Evolutionary conservation across 208 protist species (phyloP).

Genomic region (Trypanosoma caninum): DNA sequence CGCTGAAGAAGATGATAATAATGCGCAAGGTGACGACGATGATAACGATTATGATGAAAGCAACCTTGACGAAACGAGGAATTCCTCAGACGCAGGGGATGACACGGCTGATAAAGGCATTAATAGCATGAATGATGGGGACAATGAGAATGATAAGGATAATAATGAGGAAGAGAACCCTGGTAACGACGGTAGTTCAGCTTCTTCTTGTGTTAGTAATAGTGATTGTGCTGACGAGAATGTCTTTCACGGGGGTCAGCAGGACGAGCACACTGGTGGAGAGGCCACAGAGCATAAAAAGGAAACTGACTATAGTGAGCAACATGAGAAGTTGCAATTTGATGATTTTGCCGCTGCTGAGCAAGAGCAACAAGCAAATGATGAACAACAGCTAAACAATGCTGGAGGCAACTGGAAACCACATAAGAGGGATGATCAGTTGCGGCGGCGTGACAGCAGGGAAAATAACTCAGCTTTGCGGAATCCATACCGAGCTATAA

Average conservation of each 20-base stretch:
- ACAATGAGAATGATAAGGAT: constrained; percentile 17
- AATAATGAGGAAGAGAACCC: constrained; percentile 31
- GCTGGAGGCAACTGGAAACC: constrained; percentile 80
- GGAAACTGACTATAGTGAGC: constrained; percentile 38
- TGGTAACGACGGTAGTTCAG: constrained; percentile 27
- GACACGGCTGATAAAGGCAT: constrained; percentile 16
- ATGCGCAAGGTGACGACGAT: constrained; percentile 30
- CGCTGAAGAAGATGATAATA: constrained; percentile 20
- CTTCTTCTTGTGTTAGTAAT: constrained; percentile 27
- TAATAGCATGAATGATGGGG: constrained; percentile 23
- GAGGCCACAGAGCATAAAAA: constrained; percentile 65
- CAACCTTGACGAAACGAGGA: constrained; percentile 2
- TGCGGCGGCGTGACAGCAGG: constrained; percentile 69
- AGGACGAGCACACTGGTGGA: constrained; percentile 80
- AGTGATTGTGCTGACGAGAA: constrained; percentile 70
- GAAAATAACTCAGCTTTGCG: constrained; percentile 54
- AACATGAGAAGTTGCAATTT: constrained; percentile 28
- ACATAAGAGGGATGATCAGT: constrained; percentile 67
- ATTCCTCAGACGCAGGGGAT: constrained; percentile 17
- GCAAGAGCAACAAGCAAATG: constrained; percentile 63
- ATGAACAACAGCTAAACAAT: constrained; percentile 80
- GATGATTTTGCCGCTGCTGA: constrained; percentile 41
- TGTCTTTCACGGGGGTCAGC: constrained; percentile 71
- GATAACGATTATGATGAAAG: constrained; percentile 12
- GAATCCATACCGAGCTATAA: constrained; percentile 84